phyloP scores from a whole-genome alignment of 352 stramenopile genomes.

The Pythium rishiriense region DNA sequence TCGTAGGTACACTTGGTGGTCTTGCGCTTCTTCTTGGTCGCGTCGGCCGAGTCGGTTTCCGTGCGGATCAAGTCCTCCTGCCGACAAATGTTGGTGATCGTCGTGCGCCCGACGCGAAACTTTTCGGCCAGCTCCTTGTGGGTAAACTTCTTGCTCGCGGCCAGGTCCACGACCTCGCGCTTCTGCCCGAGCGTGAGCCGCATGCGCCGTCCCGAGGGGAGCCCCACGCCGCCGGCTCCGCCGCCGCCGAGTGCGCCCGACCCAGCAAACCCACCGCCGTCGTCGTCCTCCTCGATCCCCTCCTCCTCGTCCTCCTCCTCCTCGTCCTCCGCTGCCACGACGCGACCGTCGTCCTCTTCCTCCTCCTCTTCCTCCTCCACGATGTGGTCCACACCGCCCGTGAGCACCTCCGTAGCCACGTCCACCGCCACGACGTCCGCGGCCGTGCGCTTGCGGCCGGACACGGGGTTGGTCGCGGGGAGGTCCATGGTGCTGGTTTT shows the following conservation, averaged over 20 bases:
- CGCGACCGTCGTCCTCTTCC: neutral
- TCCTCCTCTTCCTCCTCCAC: slow-evolving; percentile 4
- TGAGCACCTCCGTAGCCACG: slow-evolving; percentile 14
- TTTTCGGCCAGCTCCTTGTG: slow-evolving; percentile 82
- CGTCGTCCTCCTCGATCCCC: slow-evolving; percentile 11
- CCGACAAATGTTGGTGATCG: slow-evolving; percentile 87
- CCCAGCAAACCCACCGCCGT: neutral
- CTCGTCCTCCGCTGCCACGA: neutral
- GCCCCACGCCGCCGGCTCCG: slow-evolving; percentile 20
- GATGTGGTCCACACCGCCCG: slow-evolving; percentile 11
- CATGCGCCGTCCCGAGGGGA: slow-evolving; percentile 47
- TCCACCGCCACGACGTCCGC: neutral
- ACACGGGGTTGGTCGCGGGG: too few species aligned
- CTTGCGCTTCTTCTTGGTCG: slow-evolving; percentile 85
- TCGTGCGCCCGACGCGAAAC: slow-evolving; percentile 78
- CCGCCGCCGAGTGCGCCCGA: neutral
- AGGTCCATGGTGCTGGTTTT: neutral
- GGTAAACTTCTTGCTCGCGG: slow-evolving; percentile 84
- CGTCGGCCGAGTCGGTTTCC: slow-evolving; percentile 85
- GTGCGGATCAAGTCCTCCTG: slow-evolving; percentile 81
- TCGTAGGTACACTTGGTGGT: slow-evolving; percentile 86
- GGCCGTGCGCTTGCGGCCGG: slow-evolving; percentile 19
- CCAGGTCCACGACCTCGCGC: slow-evolving; percentile 83
- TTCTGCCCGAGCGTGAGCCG: slow-evolving; percentile 83
- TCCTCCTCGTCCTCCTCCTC: slow-evolving; percentile 17